phyloP scores from a whole-genome alignment of 1,284 basidiomycete genomes.

The Cutaneotrichosporon cavernicola region DNA sequence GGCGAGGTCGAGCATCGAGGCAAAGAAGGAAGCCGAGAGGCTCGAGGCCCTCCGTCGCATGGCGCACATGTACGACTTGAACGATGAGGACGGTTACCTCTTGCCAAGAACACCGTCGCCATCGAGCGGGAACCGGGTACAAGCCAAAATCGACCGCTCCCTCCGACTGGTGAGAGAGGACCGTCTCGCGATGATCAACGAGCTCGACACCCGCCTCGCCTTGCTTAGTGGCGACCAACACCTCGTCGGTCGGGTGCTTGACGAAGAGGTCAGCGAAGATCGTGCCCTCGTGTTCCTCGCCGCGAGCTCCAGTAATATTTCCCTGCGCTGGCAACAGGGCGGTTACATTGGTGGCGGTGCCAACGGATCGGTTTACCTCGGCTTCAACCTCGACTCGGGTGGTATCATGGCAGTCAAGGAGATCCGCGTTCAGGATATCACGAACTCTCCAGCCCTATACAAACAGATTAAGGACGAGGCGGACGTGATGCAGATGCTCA shows the following conservation, averaged over 20 bases:
- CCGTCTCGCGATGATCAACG: constrained; percentile 61
- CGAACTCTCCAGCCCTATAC: constrained; percentile 76
- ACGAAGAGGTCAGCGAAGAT: constrained; percentile 87
- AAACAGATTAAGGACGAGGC: constrained; percentile 96
- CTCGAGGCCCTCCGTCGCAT: constrained; percentile 69
- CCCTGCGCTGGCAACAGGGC: constrained; percentile 97
- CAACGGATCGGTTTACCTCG: constrained; percentile 96
- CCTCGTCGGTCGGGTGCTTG: constrained; percentile 81
- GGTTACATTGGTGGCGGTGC: constrained; percentile 96
- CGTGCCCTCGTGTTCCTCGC: constrained; percentile 87
- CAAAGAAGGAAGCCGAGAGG: constrained; percentile 81
- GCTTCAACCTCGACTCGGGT: constrained; percentile 94
- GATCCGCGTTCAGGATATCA: constrained; percentile 93
- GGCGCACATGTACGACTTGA: constrained; percentile 59
- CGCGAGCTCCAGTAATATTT: constrained; percentile 88
- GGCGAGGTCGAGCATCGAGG: constrained; percentile 81
- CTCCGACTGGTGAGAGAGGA: constrained; percentile 72
- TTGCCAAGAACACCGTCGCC: constrained; percentile 37
- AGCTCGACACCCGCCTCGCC: constrained; percentile 63
- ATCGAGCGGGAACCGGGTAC: constrained; percentile 29
- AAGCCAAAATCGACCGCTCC: constrained; percentile 58
- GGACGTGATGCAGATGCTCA: constrained; percentile 97
- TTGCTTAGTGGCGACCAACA: constrained; percentile 67
- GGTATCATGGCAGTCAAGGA: constrained; percentile 99
- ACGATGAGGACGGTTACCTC: constrained; percentile 56